Percentiles rank a stretch among this genome's conserved stretches.
phyloP scores from a whole-genome alignment of 345 rosid species.

The Lepidium sativum region DNA sequence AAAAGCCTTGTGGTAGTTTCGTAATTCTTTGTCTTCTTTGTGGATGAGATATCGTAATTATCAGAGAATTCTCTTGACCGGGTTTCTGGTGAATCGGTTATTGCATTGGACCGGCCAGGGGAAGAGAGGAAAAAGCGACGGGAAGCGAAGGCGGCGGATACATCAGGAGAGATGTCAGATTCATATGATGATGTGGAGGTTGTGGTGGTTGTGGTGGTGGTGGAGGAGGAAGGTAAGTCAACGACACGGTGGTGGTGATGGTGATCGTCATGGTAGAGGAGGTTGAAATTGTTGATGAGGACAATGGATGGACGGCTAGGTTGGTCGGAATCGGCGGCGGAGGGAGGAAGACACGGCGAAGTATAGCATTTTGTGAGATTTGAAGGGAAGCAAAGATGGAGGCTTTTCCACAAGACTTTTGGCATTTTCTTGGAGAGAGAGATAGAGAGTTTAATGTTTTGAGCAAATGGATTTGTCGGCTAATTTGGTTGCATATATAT shows the following conservation, averaged over 20 bases:
- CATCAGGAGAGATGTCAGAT: constrained; percentile 38
- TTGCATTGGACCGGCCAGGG: constrained; percentile 86
- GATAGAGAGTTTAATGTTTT: too few species aligned
- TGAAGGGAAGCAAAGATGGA: constrained; percentile 48
- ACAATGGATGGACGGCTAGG: constrained; percentile 19
- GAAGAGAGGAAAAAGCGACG: constrained; percentile 91
- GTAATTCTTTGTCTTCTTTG: not conserved
- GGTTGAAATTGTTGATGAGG: constrained; percentile 35
- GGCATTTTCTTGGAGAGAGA: too few species aligned
- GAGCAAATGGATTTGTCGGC: constrained; percentile 10
- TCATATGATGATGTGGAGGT: constrained; percentile 34
- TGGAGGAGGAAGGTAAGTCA: constrained; percentile 31
- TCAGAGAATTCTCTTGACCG: constrained; percentile 16
- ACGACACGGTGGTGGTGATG: not conserved
- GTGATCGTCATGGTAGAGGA: constrained; percentile 26
- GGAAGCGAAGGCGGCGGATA: constrained; percentile 68
- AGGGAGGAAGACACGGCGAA: constrained; percentile 23
- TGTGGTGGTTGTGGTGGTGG: constrained; percentile 24
- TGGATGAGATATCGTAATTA: constrained; percentile 20
- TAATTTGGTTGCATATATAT: constrained; percentile 11
- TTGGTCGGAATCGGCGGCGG: constrained; percentile 2
- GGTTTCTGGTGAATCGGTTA: constrained; percentile 45
- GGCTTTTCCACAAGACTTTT: constrained; percentile 49
- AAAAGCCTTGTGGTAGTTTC: constrained; percentile 7
- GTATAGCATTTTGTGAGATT: constrained; percentile 25